Conservation (phyloP, 2,329 filamentous ascomycete species). For the Verticillium klebahnii region DNA sequence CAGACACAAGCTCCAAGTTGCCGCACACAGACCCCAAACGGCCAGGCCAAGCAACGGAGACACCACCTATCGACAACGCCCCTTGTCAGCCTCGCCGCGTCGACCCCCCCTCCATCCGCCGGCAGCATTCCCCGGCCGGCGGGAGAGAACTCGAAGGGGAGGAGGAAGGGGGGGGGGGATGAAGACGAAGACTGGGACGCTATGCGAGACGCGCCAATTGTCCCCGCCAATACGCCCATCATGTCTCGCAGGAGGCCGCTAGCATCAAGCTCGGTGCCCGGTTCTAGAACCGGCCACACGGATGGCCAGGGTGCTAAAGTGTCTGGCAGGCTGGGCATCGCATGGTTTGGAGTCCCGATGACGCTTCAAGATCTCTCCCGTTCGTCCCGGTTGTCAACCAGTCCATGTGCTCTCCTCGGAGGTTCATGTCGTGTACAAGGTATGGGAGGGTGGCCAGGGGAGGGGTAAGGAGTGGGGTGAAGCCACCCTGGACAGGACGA, state of each 20-base stretch:
- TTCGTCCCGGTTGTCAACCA: not conserved
- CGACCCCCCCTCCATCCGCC: not conserved
- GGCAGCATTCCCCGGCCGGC: too few species aligned
- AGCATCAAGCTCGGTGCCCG: not conserved
- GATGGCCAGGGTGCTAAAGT: not conserved
- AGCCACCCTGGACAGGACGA: not conserved
- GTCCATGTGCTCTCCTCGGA: not conserved
- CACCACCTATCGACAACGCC: not conserved
- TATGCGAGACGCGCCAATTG: not conserved
- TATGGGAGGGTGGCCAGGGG: not conserved
- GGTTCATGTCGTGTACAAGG: not conserved
- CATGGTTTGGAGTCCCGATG: not conserved
- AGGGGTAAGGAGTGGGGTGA: not conserved
- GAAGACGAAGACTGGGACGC: not conserved
- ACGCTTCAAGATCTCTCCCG: not conserved
- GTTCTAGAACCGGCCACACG: not conserved
- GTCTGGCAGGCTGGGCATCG: not conserved
- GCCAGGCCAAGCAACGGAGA: not conserved
- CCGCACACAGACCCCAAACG: not conserved
- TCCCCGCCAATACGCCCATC: not conserved
- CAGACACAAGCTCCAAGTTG: not conserved
- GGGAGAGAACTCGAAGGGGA: too few species aligned
- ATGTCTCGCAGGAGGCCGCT: not conserved
- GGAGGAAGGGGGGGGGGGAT: too few species aligned
- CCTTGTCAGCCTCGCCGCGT: not conserved